Percentiles rank a stretch among this genome's conserved stretches.
phyloP scores from a whole-genome alignment of 352 stramenopile species.

The Globisporangium alternatum region DNA sequence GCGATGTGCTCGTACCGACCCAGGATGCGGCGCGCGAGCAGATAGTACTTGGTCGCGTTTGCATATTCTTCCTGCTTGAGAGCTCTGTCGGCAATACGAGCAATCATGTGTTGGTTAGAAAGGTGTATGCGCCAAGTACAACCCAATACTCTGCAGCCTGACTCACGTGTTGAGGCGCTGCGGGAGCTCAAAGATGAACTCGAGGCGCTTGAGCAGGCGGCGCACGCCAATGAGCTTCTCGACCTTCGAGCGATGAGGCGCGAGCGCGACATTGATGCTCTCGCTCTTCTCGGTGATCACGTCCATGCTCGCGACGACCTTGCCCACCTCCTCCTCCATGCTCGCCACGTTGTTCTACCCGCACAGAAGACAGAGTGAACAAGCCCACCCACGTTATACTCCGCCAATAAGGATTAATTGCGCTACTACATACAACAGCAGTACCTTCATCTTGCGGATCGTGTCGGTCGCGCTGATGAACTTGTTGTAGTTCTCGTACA shows the following conservation, averaged over 20 bases:
- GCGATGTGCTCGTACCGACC: conserved; percentile 86
- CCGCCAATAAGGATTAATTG: neutral
- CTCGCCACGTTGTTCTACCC: conserved; percentile 84
- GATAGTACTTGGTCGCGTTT: conserved; percentile 87
- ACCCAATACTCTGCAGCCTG: too few relatives aligned
- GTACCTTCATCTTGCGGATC: conserved; percentile 94
- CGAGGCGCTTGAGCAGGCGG: conserved; percentile 94
- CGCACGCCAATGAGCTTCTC: conserved; percentile 97
- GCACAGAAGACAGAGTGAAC: neutral
- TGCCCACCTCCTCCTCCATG: conserved; percentile 89
- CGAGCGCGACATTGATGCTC: conserved; percentile 87
- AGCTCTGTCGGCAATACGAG: conserved; percentile 29
- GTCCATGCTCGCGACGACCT: conserved; percentile 88
- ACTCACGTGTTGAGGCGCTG: conserved; percentile 71
- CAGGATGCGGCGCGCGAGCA: conserved; percentile 83
- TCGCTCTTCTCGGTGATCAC: conserved; percentile 83
- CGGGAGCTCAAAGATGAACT: conserved; percentile 97
- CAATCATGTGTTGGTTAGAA: neutral
- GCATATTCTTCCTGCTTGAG: conserved; percentile 88
- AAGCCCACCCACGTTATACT: neutral
- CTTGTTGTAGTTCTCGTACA: conserved; percentile 99
- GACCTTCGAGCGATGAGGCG: conserved; percentile 84
- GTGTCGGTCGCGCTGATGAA: conserved; percentile 99
- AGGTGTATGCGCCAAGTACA: neutral
- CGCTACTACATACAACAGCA: neutral